Evolutionary conservation across 1,139 yeast genomes (phyloP).

Genomic region (Saccharomyces hybrid): DNA sequence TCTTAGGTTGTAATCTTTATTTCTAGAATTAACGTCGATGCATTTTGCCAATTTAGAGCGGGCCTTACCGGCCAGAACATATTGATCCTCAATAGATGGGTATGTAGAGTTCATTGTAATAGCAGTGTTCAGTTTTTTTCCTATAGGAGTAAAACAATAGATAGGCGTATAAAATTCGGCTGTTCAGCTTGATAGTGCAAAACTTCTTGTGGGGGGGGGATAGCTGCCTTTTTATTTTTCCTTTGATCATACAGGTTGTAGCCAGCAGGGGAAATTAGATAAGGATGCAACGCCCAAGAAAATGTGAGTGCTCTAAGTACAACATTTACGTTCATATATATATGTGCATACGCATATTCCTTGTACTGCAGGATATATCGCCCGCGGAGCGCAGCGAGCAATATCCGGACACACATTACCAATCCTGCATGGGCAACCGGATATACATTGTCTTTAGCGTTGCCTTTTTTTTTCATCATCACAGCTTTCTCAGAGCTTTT

Average conservation of each 20-base stretch:
- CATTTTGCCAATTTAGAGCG: constrained; percentile 18
- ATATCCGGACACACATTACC: neutral
- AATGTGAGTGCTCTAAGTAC: neutral
- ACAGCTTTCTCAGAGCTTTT: neutral
- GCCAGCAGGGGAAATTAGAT: neutral
- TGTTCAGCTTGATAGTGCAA: neutral
- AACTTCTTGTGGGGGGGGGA: neutral
- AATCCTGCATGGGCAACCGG: neutral
- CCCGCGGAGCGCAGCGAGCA: neutral
- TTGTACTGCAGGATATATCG: neutral
- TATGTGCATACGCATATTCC: neutral
- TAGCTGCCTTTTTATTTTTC: neutral
- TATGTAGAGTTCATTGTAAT: constrained; percentile 6
- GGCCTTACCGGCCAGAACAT: constrained; percentile 19
- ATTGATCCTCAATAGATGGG: constrained; percentile 16
- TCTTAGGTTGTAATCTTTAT: constrained; percentile 21
- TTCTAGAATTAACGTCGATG: constrained; percentile 10
- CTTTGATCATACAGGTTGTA: neutral
- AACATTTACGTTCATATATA: too few species aligned
- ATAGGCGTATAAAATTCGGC: neutral
- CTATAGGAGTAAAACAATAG: neutral
- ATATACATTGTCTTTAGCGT: neutral
- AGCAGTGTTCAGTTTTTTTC: neutral
- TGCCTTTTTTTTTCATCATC: neutral
- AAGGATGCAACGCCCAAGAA: neutral